Base-by-base conservation (phyloP, 768 basidiomycete genomes). In the Trametes elegans region DNA sequence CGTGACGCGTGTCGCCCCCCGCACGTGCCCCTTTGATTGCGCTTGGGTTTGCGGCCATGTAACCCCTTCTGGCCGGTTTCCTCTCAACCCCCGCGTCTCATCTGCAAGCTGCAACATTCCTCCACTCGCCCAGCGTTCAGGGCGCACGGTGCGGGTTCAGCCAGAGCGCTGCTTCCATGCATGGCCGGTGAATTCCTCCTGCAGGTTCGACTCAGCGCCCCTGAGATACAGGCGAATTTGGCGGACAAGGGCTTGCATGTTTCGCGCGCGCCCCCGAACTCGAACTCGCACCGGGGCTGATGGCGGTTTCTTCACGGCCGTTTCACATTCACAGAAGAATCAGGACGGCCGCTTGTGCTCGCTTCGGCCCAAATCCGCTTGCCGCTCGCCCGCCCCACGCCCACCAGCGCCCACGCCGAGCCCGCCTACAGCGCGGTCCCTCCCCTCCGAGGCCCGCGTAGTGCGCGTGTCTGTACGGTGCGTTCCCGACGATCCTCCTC, bases 301-400 rank as follows among this genome's bases (percentile, higher is more conserved):
- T 43, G 13, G 21, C 48, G 49, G 8, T 16, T 11, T 21, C 39
- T 32, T 41, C 51, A 27, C 42, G 34, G 11, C 7, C 16, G 47
- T 41, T 42, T 56, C 55, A 56, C 55, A 56, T 42, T 56, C 55
- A 56, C 55, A 56, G 41, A 56, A 45, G 53, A 14, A n/a, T n/a
- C n/a, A n/a, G n/a, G n/a, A n/a, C 10, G 14, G 3, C 42, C 55
- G 55, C 49, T 44, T 57, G 34, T 16, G 4, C 28, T 50, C 55
- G 55, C 42, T 50, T 57, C 42, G 35, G 51, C 35, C 21, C 21
- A 31, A 7, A 16, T 18, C 28, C 36, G 9, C 32, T 13, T 18
- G 32, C 13, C n/a, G 24, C 41, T 16, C 23, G 41, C 41, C 5
- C 29, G 39, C 41, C 24, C 53, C 27, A 26, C 36, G 27, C 43